Base-by-base conservation (phyloP, 2,329 filamentous ascomycete genomes). In the Malbranchea zuffiana region DNA sequence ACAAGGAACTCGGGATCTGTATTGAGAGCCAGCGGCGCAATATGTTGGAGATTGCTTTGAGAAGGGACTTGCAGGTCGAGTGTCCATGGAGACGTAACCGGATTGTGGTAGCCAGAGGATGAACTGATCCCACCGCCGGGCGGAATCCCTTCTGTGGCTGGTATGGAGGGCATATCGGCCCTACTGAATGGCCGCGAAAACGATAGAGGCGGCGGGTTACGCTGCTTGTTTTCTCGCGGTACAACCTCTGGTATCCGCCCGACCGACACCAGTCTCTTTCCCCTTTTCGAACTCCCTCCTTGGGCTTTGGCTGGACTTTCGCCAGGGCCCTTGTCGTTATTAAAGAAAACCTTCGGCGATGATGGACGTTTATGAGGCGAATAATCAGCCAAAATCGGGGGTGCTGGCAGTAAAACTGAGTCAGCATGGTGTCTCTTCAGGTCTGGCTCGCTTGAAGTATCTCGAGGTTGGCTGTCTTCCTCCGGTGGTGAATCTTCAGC, bases 171-270 rank as follows among this genome's bases (percentile, higher is more conserved):
- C 3, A 60, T 58, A 11, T 66, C 60, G 3, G 53, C 61, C 12
- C 50, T 47, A 47, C 75, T 69, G 53, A 94, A 93, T 0, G 87
- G 85, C 6, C 85, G 70, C 3, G 87, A 94, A 55, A 94, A 94
- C 20, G 84, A 93, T 53, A 77, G 79, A 1, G 81, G 74, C 1
- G 82, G 79, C 1, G 75, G 73, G 32, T 74, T 74, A 44, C 80
- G 73, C 23, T 76, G 67, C 36, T 78, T 72, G 31, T 71, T 69
- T 32, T 67, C 63, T 34, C 72, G 76, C 30, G 75, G 83, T 19
- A 88, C 68, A 3, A 94, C 84, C 49, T 77, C 78, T 6, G 87
- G 87, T 35, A 94, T 94, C 11, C 87, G 75, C 6, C 86, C 87
- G 31, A 94, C 78, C 47, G 88, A 84, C 18, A 78, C 75, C 12